These are phyloP conservation scores for Pochonia chlamydosporia DNA, from an alignment of 2,329 filamentous ascomycete genomes.

Conservation along the genomic window DNA sequence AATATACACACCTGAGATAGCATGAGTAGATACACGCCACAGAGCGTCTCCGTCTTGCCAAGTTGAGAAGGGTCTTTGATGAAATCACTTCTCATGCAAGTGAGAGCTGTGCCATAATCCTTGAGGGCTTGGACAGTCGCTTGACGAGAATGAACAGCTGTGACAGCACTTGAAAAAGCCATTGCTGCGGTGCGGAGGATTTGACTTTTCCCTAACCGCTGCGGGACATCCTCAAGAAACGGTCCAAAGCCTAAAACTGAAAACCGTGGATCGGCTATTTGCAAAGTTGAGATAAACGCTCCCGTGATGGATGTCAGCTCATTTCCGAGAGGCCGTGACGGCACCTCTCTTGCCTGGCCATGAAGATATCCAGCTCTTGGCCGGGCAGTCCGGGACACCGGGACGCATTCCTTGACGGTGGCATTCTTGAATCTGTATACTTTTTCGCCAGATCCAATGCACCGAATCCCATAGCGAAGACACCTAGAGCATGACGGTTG, in stretches of 20 bases:
- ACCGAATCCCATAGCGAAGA: conserved; percentile 2
- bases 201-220: conserved; percentile 36
- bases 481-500: conserved; percentile 9
- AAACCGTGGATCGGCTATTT: conserved; percentile 37
- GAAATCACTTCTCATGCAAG: conserved; percentile 15
- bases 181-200: conserved; percentile 36
- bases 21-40: conserved; percentile 31
- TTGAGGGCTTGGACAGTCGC: conserved; percentile 16
- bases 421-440: conserved; percentile 8
- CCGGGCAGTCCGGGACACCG: background rate
- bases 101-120: conserved; percentile 25
- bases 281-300: conserved; percentile 25
- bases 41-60: conserved; percentile 26
- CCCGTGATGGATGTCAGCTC: conserved; percentile 2
- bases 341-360: background rate
- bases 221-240: conserved; percentile 39
- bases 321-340: conserved; percentile 3
- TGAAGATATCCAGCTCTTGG: background rate
- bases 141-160: conserved; percentile 17
- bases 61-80: conserved; percentile 21
- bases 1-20: conserved; percentile 17
- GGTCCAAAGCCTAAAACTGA: conserved; percentile 40
- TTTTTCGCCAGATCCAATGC: conserved; percentile 6
- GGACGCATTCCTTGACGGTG: conserved; percentile 2
- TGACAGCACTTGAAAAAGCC: conserved; percentile 20